Percentiles rank a stretch among this genome's conserved stretches.
These are phyloP conservation scores for Naganishia vishniacii DNA, from an alignment of 768 basidiomycete genomes.

Conservation along the genomic window DNA sequence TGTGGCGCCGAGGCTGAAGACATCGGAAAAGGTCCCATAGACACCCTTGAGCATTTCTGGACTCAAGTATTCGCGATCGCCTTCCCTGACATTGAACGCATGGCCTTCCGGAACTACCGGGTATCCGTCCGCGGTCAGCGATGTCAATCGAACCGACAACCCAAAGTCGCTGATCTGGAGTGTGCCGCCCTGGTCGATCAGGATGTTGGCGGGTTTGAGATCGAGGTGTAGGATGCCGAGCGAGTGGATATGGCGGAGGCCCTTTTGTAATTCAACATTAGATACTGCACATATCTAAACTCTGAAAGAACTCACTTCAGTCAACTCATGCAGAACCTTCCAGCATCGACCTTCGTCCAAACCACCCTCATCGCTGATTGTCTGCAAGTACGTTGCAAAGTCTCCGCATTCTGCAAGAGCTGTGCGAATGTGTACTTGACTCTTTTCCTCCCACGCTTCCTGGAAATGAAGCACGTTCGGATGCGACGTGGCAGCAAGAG, in stretches of 20 bases:
- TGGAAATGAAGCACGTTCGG: slow-evolving; percentile 79
- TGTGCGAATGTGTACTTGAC: slow-evolving; percentile 83
- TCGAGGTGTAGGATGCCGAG: slow-evolving; percentile 89
- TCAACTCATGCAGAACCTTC: slow-evolving; percentile 90
- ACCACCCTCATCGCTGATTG: slow-evolving; percentile 70
- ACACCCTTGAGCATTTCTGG: slow-evolving; percentile 87
- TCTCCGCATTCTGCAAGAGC: slow-evolving; percentile 78
- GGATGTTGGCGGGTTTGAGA: slow-evolving; percentile 94
- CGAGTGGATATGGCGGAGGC: slow-evolving; percentile 83
- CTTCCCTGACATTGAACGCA: slow-evolving; percentile 59
- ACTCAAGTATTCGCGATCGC: slow-evolving; percentile 93
- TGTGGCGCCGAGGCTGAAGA: slow-evolving; percentile 95
- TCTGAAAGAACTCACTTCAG: slow-evolving; percentile 61
- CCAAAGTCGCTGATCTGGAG: slow-evolving; percentile 99
- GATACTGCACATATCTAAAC: background rate
- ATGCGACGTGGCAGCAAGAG: slow-evolving; percentile 53
- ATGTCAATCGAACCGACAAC: slow-evolving; percentile 73
- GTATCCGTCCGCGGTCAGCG: slow-evolving; percentile 56
- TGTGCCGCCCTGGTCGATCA: slow-evolving; percentile 77
- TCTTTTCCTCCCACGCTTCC: slow-evolving; percentile 95
- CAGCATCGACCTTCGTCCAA: slow-evolving; percentile 91
- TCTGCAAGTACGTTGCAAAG: slow-evolving; percentile 86
- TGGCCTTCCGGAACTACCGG: slow-evolving; percentile 2
- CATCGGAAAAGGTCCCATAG: slow-evolving; percentile 90
- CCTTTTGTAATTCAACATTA: slow-evolving; percentile 53